Evolutionary conservation across 768 basidiomycete species (phyloP).

Genomic region (Cystobasidium tubakii): DNA sequence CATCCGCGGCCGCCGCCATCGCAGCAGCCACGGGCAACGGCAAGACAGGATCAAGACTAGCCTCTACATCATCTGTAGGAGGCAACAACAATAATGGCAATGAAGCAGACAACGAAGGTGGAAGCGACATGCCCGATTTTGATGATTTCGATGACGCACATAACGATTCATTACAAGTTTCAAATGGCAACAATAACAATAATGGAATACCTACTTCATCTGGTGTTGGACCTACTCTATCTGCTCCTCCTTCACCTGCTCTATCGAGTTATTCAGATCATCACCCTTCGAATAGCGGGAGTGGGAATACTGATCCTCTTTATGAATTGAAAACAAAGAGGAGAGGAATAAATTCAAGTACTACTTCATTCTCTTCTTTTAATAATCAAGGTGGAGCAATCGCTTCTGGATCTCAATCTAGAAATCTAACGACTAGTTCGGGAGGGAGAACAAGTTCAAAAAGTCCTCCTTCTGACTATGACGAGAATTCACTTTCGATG

Average conservation of each 20-base stretch:
- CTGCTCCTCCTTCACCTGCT: conserved; percentile 35
- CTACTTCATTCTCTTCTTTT: conserved; percentile 15
- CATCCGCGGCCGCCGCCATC: conserved; percentile 39
- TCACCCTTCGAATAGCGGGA: conserved; percentile 1
- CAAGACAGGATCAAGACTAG: neutral
- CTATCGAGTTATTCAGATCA: conserved; percentile 26
- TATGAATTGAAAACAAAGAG: conserved; percentile 31
- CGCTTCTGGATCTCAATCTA: neutral
- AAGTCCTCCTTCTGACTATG: conserved; percentile 28
- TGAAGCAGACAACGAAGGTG: conserved; percentile 11
- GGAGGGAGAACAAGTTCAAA: conserved; percentile 7
- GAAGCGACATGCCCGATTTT: conserved; percentile 24
- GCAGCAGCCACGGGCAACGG: conserved; percentile 35
- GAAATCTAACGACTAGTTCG: neutral
- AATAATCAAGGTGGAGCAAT: neutral
- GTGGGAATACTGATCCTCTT: neutral
- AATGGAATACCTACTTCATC: neutral
- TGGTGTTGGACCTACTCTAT: conserved; percentile 20
- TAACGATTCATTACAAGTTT: neutral
- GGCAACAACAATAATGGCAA: neutral
- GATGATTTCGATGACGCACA: conserved; percentile 30
- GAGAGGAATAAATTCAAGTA: neutral
- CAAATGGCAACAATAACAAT: neutral
- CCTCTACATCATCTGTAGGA: neutral
- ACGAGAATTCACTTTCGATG: neutral